These are phyloP conservation scores for Capronia americana DNA, from an alignment of 2,329 filamentous ascomycete genomes.

Conservation along the genomic window DNA sequence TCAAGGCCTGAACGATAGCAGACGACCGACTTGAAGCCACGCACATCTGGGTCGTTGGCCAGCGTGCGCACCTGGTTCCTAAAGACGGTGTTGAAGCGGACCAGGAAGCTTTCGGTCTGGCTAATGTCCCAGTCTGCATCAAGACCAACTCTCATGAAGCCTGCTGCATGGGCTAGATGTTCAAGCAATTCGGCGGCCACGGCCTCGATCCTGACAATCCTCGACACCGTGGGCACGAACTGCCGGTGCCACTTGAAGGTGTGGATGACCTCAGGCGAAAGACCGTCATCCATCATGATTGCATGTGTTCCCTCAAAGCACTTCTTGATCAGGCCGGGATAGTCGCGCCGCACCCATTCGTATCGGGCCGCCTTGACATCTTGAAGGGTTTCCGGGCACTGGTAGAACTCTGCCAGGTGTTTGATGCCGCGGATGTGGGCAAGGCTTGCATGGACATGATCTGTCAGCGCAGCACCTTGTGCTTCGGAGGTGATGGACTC, in stretches of 20 bases:
- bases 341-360: conserved; percentile 56
- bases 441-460: conserved; percentile 67
- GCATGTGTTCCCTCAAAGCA: conserved; percentile 76
- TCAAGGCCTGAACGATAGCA: conserved; percentile 79
- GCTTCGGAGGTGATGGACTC: conserved; percentile 76
- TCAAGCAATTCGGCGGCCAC: conserved; percentile 69
- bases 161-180: conserved; percentile 51
- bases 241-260: conserved; percentile 69
- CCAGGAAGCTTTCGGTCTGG: conserved; percentile 40
- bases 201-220: conserved; percentile 79
- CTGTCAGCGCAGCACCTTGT: conserved; percentile 66
- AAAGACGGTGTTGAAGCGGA: conserved; percentile 58
- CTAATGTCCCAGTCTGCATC: conserved; percentile 48
- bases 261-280: conserved; percentile 64
- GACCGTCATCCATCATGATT: conserved; percentile 78
- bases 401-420: conserved; percentile 70
- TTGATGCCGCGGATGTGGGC: conserved; percentile 73
- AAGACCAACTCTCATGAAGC: conserved; percentile 49
- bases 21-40: conserved; percentile 81
- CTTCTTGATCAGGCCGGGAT: conserved; percentile 63
- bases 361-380: conserved; percentile 59
- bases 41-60: conserved; percentile 70
- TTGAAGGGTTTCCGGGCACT: conserved; percentile 68
- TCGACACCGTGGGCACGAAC: conserved; percentile 68
- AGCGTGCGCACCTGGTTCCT: conserved; percentile 60